These are phyloP conservation scores for Peterozyma xylosa DNA, from an alignment of 805 yeast species.

Conservation along the genomic window DNA sequence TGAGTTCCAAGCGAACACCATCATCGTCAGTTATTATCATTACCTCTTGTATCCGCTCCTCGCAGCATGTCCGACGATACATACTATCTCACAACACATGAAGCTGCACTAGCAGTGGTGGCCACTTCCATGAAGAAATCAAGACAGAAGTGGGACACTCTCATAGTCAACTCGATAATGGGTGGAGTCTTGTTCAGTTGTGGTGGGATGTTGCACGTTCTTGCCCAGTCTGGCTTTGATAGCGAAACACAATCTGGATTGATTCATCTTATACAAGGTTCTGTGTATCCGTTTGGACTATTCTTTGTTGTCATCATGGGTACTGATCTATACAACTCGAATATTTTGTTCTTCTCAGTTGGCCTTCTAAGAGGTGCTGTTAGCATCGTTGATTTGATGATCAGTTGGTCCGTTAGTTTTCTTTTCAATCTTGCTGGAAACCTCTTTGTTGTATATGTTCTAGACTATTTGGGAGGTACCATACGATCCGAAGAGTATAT, in stretches of 20 bases:
- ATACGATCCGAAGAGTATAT: slow-evolving; percentile 32
- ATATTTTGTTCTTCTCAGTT: slow-evolving; percentile 62
- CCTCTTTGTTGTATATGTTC: slow-evolving; percentile 57
- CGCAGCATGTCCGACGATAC: slow-evolving; percentile 33
- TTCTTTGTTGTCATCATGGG: slow-evolving; percentile 73
- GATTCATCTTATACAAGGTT: slow-evolving; percentile 48
- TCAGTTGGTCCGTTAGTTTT: slow-evolving; percentile 65
- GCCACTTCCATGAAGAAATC: slow-evolving; percentile 84
- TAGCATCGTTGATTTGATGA: slow-evolving; percentile 48
- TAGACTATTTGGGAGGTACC: slow-evolving; percentile 50
- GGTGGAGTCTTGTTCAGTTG: slow-evolving; percentile 65
- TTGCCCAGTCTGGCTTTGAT: slow-evolving; percentile 46
- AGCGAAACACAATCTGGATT: slow-evolving; percentile 41
- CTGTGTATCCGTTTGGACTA: slow-evolving; percentile 61
- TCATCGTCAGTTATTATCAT: too few species aligned
- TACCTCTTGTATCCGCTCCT: too few species aligned
- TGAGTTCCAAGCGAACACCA: too few species aligned
- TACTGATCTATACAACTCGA: slow-evolving; percentile 69
- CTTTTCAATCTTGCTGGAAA: slow-evolving; percentile 58
- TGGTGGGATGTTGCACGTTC: slow-evolving; percentile 65
- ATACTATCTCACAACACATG: slow-evolving; percentile 66
- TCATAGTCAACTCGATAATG: slow-evolving; percentile 56
- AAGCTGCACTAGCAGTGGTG: slow-evolving; percentile 76
- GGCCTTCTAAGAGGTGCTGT: slow-evolving; percentile 68
- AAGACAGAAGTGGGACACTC: slow-evolving; percentile 50